Conservation (phyloP, 331 rosid genomes). For the Malus hybrid region DNA sequence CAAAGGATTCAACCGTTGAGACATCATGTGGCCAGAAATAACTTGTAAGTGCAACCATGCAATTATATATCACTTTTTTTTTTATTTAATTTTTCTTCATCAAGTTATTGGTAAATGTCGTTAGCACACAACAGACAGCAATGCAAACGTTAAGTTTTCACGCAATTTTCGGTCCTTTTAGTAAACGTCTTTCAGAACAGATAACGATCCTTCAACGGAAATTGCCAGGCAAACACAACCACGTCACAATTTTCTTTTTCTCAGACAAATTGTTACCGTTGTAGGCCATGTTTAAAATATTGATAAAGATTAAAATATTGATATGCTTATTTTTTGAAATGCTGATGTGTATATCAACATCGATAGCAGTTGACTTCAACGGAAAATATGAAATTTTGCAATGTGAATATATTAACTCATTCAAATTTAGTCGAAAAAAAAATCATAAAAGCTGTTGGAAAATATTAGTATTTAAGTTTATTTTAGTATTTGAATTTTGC, state of each 20-base stretch:
- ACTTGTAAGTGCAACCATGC: conserved; percentile 4
- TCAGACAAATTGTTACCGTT: too few relatives aligned
- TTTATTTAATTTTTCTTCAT: not conserved
- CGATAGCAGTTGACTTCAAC: too few relatives aligned
- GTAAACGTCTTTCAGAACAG: not conserved
- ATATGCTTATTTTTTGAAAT: too few relatives aligned
- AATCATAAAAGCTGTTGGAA: too few relatives aligned
- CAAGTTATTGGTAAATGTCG: conserved; percentile 17
- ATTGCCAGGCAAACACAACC: not conserved
- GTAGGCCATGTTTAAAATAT: too few relatives aligned
- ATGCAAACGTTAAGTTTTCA: not conserved
- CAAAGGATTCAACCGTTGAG: not conserved
- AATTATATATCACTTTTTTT: not conserved
- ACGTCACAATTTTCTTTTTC: not conserved
- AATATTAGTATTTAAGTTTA: too few relatives aligned
- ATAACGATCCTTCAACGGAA: conserved; percentile 7
- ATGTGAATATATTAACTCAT: too few relatives aligned
- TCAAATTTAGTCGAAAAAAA: too few relatives aligned
- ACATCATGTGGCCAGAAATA: not conserved
- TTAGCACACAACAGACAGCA: conserved; percentile 17
- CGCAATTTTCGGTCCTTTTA: too few relatives aligned
- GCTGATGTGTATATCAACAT: accelerated
- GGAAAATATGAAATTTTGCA: too few relatives aligned
- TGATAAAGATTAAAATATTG: too few relatives aligned
- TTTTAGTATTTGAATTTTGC: too few relatives aligned